Evolutionary conservation across 1,284 basidiomycete species (phyloP).

Genomic region (Cryptococcus maquisensis): DNA sequence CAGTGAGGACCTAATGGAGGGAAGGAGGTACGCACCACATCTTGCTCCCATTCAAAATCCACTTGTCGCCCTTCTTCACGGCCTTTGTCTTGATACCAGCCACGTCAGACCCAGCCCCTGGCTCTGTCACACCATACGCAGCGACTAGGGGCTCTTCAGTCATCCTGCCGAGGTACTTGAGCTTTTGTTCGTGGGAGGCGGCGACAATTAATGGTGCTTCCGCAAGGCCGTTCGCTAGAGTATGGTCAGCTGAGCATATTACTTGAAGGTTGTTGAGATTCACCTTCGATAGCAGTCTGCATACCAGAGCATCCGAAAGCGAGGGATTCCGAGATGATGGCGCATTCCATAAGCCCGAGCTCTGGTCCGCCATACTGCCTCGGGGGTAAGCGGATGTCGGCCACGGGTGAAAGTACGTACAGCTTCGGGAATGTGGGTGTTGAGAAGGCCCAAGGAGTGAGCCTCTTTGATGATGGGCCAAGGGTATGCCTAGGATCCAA

Average conservation of each 20-base stretch:
- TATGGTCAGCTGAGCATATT: constrained; percentile 14
- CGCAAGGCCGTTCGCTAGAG: constrained; percentile 52
- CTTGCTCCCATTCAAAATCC: constrained; percentile 52
- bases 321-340: constrained; percentile 52
- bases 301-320: constrained; percentile 57
- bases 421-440: constrained; percentile 52
- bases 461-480: constrained; percentile 56
- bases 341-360: constrained; percentile 52
- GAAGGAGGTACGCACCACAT: constrained; percentile 49
- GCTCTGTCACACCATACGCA: constrained; percentile 56
- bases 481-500: constrained; percentile 49
- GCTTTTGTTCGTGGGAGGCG: constrained; percentile 52
- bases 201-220: constrained; percentile 55
- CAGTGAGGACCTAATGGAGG: not conserved
- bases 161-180: constrained; percentile 57
- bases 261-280: not conserved
- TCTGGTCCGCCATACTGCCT: constrained; percentile 54
- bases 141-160: constrained; percentile 56
- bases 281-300: constrained; percentile 52
- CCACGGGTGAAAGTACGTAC: constrained; percentile 22
- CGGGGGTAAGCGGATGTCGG: not conserved
- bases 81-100: constrained; percentile 53
- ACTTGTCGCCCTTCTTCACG: constrained; percentile 51
- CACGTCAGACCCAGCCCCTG: constrained; percentile 56
- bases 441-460: constrained; percentile 51